Conservation (phyloP, 1,284 basidiomycete species). For the Cystobasidiaceae sp. region DNA sequence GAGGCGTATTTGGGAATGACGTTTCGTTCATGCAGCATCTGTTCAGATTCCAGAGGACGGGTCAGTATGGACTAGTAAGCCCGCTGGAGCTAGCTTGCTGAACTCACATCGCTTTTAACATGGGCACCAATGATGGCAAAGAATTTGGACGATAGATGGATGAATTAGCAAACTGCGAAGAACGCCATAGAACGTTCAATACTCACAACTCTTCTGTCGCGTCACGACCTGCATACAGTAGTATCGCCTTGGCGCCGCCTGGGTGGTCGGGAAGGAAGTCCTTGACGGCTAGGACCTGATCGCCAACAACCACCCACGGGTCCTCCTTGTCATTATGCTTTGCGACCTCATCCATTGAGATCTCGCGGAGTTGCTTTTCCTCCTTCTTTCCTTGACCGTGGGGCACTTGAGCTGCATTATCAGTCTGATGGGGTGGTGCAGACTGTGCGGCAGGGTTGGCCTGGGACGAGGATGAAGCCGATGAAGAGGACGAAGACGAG, state of each 20-base stretch:
- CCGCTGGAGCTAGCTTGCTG: no score
- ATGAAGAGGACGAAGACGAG: constrained; percentile 36
- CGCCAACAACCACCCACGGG: constrained; percentile 67
- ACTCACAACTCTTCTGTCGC: no score
- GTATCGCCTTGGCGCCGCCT: constrained; percentile 36
- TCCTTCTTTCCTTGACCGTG: constrained; percentile 50
- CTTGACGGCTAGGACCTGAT: constrained; percentile 80
- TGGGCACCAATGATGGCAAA: no score
- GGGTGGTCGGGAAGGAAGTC: constrained; percentile 63
- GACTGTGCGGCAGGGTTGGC: constrained; percentile 43
- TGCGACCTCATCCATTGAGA: constrained; percentile 69
- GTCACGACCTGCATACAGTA: no score
- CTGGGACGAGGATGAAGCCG: constrained; percentile 36
- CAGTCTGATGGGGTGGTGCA: constrained; percentile 34
- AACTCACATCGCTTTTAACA: no score
- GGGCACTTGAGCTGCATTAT: constrained; percentile 44
- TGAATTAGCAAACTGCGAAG: no score
- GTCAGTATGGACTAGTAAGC: no score
- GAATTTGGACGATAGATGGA: no score
- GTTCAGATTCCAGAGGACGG: no score
- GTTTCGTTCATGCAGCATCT: constrained; percentile 28
- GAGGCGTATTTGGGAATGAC: constrained; percentile 39
- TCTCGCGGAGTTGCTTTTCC: no score
- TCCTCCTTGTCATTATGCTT: constrained; percentile 88
- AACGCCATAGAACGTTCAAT: no score